phyloP scores from a whole-genome alignment of 139 green algal species.

The Volvox reticuliferus region DNA sequence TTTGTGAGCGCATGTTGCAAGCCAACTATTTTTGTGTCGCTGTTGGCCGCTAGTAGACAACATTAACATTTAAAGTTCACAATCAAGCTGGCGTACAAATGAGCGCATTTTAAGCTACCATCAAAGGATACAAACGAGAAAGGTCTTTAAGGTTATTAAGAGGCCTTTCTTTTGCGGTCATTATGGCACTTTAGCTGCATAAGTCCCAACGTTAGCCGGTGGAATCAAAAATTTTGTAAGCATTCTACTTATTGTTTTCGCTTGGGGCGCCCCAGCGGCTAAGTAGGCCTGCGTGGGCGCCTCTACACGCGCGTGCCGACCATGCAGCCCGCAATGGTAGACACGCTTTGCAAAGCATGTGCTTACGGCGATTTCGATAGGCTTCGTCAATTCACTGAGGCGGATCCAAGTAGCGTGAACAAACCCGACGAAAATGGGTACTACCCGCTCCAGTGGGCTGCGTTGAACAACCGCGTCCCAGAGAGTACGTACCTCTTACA shows the following conservation, averaged over 20 bases:
- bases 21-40: too few species aligned
- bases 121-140: too few species aligned
- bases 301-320: background rate
- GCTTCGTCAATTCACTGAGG: conserved; percentile 69
- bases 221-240: too few species aligned
- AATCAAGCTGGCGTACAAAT: too few species aligned
- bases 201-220: too few species aligned
- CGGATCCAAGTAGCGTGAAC: conserved; percentile 65
- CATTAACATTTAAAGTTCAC: too few species aligned
- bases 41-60: too few species aligned
- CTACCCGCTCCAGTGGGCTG: conserved; percentile 86
- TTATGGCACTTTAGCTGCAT: too few species aligned
- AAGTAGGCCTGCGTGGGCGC: background rate
- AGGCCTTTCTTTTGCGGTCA: too few species aligned
- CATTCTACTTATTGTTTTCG: background rate
- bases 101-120: too few species aligned
- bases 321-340: conserved; percentile 6
- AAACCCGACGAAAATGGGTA: conserved; percentile 79
- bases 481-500: conserved; percentile 82
- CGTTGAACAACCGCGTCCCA: conserved; percentile 92
- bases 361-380: conserved; percentile 90
- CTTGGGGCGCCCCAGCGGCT: conserved; percentile 16
- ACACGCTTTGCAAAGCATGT: conserved; percentile 66
- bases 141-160: too few species aligned
- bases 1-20: too few species aligned